Conservation (phyloP, 2,329 filamentous ascomycete genomes). For the Curvularia hawaiiensis region DNA sequence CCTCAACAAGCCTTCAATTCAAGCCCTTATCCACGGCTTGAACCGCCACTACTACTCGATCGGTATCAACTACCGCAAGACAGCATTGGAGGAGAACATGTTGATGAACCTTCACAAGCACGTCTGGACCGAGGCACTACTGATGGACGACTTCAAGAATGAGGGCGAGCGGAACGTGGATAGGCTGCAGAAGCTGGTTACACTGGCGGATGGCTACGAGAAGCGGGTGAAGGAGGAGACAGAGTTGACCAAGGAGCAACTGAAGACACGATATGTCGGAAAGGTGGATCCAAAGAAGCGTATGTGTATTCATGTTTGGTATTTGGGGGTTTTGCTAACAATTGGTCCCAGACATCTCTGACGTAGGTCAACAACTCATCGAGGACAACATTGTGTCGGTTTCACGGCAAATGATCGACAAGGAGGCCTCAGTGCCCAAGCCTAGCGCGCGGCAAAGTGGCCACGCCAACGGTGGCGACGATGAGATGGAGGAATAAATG, state of each 20-base stretch:
- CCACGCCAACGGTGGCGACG: slow-evolving; percentile 33
- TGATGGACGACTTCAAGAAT: slow-evolving; percentile 93
- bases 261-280: slow-evolving; percentile 98
- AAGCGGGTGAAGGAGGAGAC: slow-evolving; percentile 99
- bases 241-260: slow-evolving; percentile 92
- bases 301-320: slow-evolving; percentile 43
- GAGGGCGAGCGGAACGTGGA: slow-evolving; percentile 89
- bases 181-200: slow-evolving; percentile 82
- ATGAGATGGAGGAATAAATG: slow-evolving; percentile 28
- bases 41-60: slow-evolving; percentile 99
- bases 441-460: slow-evolving; percentile 36
- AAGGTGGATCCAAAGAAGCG: slow-evolving; percentile 99
- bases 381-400: slow-evolving; percentile 99
- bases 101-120: slow-evolving; percentile 99
- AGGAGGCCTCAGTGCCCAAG: slow-evolving; percentile 89
- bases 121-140: slow-evolving; percentile 95
- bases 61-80: slow-evolving; percentile 97
- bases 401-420: slow-evolving; percentile 99
- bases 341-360: slow-evolving; percentile 71
- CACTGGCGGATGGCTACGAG: slow-evolving; percentile 93
- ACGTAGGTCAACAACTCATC: slow-evolving; percentile 93
- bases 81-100: slow-evolving; percentile 98
- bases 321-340: slow-evolving; percentile 21
- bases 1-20: slow-evolving; percentile 99
- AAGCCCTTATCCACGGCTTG: slow-evolving; percentile 95